Evolutionary conservation across 306 rosid species (phyloP), one percentile per base, ranked within the genome.

Genomic region (Ceratonia siliqua): DNA sequence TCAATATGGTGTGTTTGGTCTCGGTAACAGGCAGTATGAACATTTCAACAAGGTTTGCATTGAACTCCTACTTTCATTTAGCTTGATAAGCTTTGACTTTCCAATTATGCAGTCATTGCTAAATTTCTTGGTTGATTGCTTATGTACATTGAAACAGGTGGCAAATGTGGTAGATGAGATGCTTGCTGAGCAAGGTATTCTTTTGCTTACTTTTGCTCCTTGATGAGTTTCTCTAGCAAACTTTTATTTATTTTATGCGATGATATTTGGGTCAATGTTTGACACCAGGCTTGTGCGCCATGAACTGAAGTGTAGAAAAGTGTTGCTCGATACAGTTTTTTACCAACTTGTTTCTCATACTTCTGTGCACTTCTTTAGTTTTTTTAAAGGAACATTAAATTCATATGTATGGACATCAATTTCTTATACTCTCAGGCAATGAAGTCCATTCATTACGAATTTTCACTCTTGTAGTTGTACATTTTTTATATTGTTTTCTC

Each of bases 1-100:
- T 78, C 83, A 88, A 43, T 95, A 86, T 56, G 99, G 87, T 66
- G 97, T 95, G 58, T 95, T 95, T 82, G 99, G 99, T 74, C 96
- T 95, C 0, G 99, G 99, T 25, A 95, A 95, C 82, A 83, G 99
- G 78, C 99, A 95, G 79, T 95, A 95, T 62, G 99, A 95, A 79
- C 98, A 95, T 82, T 95, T 95, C 85, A 95, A 95, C 49, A 95
- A 95, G 98, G 98, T 93, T 78, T 78, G 84, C 53, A 27, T 65
- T 43, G 30, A 11, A 20, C 42, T 45, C 41, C 8, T 78, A 20
- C 15, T 38, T 59, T 62, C 33, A 68, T 72, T 56, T 62, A 45
- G 68, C 59, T 17, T 76, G 54, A 1, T 54, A 25, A 63, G 70
- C 15, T 70, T 73, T 39, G 55, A 67, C 33, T 65, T 59, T 39